Evolutionary conservation across 495 filamentous ascomycete genomes (phyloP).

Genomic region (Penicillium paxilli): DNA sequence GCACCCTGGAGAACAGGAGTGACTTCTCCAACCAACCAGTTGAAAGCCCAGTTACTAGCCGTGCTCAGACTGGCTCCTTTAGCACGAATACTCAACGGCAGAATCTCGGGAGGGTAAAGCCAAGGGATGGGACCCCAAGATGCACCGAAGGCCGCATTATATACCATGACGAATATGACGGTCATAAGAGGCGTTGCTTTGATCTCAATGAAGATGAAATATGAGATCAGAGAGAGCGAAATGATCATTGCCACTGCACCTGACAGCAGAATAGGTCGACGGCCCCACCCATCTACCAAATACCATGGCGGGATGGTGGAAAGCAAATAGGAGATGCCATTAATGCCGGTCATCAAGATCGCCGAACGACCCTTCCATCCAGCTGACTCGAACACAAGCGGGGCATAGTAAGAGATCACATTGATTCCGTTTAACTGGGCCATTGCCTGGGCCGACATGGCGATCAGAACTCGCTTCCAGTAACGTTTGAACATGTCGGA

Average conservation of each 20-base stretch:
- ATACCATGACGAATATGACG: constrained; percentile 94
- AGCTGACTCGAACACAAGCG: constrained; percentile 92
- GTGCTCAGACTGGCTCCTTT: constrained; percentile 98
- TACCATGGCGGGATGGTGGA: constrained; percentile 97
- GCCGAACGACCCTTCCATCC: constrained; percentile 89
- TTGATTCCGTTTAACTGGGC: constrained; percentile 99
- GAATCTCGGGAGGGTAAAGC: constrained; percentile 96
- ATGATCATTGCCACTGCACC: constrained; percentile 90
- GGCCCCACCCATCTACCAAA: constrained; percentile 89
- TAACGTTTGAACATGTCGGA: constrained; percentile 94
- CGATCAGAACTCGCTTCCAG: constrained; percentile 89
- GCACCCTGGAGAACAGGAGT: constrained; percentile 88
- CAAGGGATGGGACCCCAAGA: constrained; percentile 99
- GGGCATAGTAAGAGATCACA: constrained; percentile 98
- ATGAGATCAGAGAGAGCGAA: constrained; percentile 88
- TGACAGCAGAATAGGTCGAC: constrained; percentile 84
- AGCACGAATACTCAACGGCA: constrained; percentile 93
- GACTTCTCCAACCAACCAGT: constrained; percentile 94
- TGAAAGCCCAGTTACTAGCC: constrained; percentile 97
- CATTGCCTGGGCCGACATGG: constrained; percentile 96
- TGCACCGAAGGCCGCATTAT: constrained; percentile 96
- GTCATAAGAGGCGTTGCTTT: constrained; percentile 75
- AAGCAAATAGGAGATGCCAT: constrained; percentile 85
- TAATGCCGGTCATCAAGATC: constrained; percentile 97
- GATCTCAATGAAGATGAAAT: constrained; percentile 90